Evolutionary conservation across 2,329 filamentous ascomycete genomes (phyloP), one percentile per base, ranked within the genome.

Genomic region (Polychaeton citri): DNA sequence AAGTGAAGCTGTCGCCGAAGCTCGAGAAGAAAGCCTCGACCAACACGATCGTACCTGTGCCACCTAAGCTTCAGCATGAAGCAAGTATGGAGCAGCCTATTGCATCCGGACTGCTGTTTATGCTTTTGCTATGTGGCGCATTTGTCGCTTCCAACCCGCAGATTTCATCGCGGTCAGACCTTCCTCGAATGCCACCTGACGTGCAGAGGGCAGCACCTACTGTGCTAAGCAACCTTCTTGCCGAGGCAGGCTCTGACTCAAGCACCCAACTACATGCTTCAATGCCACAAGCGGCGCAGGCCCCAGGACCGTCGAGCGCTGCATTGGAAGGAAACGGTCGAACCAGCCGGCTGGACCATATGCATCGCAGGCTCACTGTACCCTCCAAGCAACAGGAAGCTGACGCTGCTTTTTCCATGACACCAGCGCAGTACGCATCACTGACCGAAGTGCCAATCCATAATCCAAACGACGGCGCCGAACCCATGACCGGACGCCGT

Each of bases 41-140:
- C 2, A 43, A 19, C 30, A 43, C 42, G 16, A 40, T 45, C 17
- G 38, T 44, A 4, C 43, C 43, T 21, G 17, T 17, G 12, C 24
- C 17, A 21, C 28, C 41, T 17, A 66, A 45, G 70, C 76, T 43
- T 15, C 36, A 34, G 45, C 50, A 44, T 51, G 47, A 52, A 3
- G 30, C 21, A 21, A 32, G 48, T 42, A 36, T 42, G 21, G 68
- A 70, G 39, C 65, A 68, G 40, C 71, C 78, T 42, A 79, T 84
- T 47, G 82, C 87, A 51, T 83, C 85, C 35, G 75, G 84, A 51
- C 64, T 96, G 51, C 71, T 96, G 58, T 80, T 88, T 61, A 93
- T 95, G 85, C 81, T 95, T 48, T 81, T 98, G 54, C 80, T 98
- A 37, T 87, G 94, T 45, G 90, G 90, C 55, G 90, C 90, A 36